Conservation (phyloP, 768 basidiomycete genomes). For the Sarcodon sp. region DNA sequence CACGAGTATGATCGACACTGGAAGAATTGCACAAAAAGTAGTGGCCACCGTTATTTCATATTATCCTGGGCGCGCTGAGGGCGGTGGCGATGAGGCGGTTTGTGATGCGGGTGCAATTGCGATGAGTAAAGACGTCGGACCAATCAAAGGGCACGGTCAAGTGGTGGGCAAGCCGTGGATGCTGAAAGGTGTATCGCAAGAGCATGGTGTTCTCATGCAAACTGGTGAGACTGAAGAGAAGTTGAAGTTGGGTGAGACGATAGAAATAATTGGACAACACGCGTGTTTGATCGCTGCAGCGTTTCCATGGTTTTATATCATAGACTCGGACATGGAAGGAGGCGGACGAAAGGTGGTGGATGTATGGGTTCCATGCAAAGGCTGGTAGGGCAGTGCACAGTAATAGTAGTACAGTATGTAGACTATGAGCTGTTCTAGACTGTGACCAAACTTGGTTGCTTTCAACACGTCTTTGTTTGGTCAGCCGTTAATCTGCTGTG, state of each 20-base stretch:
- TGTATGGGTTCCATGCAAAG: slow-evolving; percentile 87
- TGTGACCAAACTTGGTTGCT: not conserved
- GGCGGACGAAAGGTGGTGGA: slow-evolving; percentile 48
- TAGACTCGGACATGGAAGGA: slow-evolving; percentile 45
- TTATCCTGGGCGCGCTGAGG: slow-evolving; percentile 54
- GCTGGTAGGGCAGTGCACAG: slow-evolving; percentile 39
- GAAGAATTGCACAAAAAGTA: slow-evolving; percentile 53
- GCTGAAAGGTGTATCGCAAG: slow-evolving; percentile 57
- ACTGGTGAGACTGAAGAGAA: slow-evolving; percentile 14
- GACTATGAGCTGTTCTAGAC: not conserved
- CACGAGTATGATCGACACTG: slow-evolving; percentile 47
- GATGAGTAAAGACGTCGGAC: slow-evolving; percentile 80
- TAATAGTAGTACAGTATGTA: too few relatives aligned
- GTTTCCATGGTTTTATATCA: slow-evolving; percentile 75
- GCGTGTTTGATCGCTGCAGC: slow-evolving; percentile 75
- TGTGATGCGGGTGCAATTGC: slow-evolving; percentile 79
- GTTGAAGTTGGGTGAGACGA: slow-evolving; percentile 42
- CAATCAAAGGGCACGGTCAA: slow-evolving; percentile 57
- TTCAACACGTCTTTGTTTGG: not conserved
- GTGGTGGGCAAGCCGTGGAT: slow-evolving; percentile 55
- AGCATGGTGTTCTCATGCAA: slow-evolving; percentile 61
- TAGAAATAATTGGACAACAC: slow-evolving; percentile 76
- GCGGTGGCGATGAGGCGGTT: slow-evolving; percentile 60
- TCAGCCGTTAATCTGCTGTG: not conserved
- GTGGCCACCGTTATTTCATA: slow-evolving; percentile 67